Percentiles rank a stretch among this genome's conserved stretches.
Conservation (phyloP, 2,329 filamentous ascomycete genomes). For the Diaporthe citri region DNA sequence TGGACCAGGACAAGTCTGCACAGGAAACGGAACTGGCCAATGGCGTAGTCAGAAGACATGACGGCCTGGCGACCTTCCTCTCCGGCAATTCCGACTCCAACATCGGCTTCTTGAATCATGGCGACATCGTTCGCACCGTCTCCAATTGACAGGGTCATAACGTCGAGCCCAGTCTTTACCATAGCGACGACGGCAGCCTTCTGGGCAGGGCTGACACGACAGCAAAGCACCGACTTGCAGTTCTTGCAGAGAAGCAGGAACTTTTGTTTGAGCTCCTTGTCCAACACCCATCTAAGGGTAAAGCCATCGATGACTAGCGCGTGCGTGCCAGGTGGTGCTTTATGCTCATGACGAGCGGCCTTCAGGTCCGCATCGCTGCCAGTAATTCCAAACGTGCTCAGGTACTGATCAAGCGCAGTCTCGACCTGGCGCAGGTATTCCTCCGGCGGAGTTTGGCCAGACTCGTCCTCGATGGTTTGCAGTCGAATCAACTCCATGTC, state of each 20-base stretch:
- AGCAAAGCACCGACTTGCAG: constrained; percentile 96
- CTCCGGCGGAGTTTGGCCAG: constrained; percentile 60
- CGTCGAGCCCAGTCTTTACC: constrained; percentile 94
- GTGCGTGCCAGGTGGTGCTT: constrained; percentile 87
- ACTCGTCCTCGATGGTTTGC: constrained; percentile 82
- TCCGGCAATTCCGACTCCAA: constrained; percentile 96
- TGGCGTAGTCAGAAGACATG: constrained; percentile 97
- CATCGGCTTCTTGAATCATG: constrained; percentile 97
- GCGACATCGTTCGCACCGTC: constrained; percentile 97
- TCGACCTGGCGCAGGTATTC: constrained; percentile 70
- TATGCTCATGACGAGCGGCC: constrained; percentile 83
- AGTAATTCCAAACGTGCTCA: constrained; percentile 80
- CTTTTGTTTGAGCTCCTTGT: constrained; percentile 87
- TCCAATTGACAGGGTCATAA: constrained; percentile 94
- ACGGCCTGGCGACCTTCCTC: constrained; percentile 92
- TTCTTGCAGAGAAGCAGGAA: constrained; percentile 97
- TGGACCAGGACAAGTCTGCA: constrained; percentile 89
- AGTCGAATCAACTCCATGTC: constrained; percentile 97
- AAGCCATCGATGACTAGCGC: constrained; percentile 96
- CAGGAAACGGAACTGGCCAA: constrained; percentile 92
- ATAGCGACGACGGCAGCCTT: constrained; percentile 97
- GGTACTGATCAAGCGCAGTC: constrained; percentile 79
- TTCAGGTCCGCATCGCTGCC: constrained; percentile 89
- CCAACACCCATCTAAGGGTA: constrained; percentile 87
- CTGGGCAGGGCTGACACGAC: constrained; percentile 94